Base-by-base conservation (phyloP, 1,284 basidiomycete species). In the Tilletia walkeri region DNA sequence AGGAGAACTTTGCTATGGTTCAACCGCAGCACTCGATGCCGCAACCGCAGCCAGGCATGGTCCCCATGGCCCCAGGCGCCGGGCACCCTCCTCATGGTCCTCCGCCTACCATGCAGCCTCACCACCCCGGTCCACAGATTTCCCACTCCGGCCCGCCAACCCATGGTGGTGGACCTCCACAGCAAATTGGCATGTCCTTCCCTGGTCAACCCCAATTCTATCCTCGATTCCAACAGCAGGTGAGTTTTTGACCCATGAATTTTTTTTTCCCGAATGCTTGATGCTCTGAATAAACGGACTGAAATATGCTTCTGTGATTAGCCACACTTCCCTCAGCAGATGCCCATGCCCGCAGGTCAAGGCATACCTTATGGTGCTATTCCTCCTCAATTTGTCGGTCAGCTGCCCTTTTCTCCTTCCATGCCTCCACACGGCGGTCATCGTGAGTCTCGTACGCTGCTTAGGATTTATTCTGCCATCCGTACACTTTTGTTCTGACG, bases 371-470 rank as follows among this genome's bases (percentile, higher is more conserved):
- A 73, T 48, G 76, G 76, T 34, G 71, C 68, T 3, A 72, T 76
- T 50, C 74, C 72, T 4, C 76, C 75, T 67, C 77, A 79, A 34
- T 77, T 75, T 20, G 73, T 78, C 73, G 71, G 73, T 14, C 73
- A 74, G 59, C 76, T 80, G 74, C 77, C 73, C 6, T 80, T 80
- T 67, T 77, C 76, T 16, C 75, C 76, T 12, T 69, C 73, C n/a
- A 75, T 80, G 73, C 76, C 75, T 45, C 72, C 75, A 36, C 78
- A 79, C 36, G 76, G 72, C 16, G 76, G 65, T 7, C 66, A 49
- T 39, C 61, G 65, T 68, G 73, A 75, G 30, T 76, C 24, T 30
- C 24, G 24, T 2, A 30, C 24, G 24, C 24, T 30, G 24, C 24
- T 30, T 30, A 30, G 24, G 24, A 30, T 2, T 30, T 30, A 30